Evolutionary conservation across 2,329 filamentous ascomycete genomes (phyloP), one percentile per base, ranked within the genome.

Genomic region (Claviceps humidiphila): DNA sequence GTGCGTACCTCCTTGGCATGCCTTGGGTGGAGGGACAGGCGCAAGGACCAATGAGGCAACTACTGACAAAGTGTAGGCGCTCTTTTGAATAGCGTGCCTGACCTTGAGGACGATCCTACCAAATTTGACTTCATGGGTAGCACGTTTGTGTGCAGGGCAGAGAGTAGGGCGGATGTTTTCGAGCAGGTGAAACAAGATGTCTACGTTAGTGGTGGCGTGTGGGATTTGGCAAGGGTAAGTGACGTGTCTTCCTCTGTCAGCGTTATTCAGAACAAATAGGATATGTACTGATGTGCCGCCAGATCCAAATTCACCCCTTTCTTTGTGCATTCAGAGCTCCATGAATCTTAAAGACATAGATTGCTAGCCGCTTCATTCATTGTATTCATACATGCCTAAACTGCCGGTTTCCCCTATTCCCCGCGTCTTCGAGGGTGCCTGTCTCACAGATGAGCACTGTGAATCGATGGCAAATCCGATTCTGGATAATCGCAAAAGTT

Each of bases 101-200:
- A 77, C 5, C 8, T 30, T 30, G 78, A 84, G 53, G 75, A 84
- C 24, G 70, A 77, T 50, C 65, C 74, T 9, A 68, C 71, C 4
- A 77, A 75, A 20, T 77, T 80, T 44, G 81, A 85, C 63, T 89
- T 93, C 70, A 79, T 80, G 57, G 89, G 88, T 43, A 89, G 84
- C 64, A 79, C 82, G 17, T 70, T 93, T 61, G 73, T 94, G 30
- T 72, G 80, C 41, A 66, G 78, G 34, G 88, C 85, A 7, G 76
- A 80, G 56, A 82, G 76, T 8, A 80, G 77, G 60, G 84, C 89
- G 57, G 84, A 89, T 64, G 79, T 87, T 2, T 64, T 84, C 42
- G 76, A 84, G 59, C 63, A 77, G 50, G 65, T 95, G 47, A 78
- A 77, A 66, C 74, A 78, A 48, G 89, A 95, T 69, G 71, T 89